Conservation (phyloP, 768 basidiomycete species). For the Psilocybe subaeruginosa region DNA sequence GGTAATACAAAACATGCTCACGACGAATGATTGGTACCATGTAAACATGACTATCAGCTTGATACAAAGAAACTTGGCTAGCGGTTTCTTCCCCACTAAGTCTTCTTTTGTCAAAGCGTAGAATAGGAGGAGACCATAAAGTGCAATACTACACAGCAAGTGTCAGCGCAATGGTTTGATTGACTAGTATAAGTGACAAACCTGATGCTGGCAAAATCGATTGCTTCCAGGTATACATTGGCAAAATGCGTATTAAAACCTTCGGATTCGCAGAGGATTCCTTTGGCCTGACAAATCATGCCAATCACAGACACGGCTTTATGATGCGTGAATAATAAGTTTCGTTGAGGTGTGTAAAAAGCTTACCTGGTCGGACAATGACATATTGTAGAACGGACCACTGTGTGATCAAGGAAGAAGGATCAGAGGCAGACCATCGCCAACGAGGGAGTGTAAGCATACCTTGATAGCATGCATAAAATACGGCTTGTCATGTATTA, state of each 20-base stretch:
- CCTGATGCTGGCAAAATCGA: conserved; percentile 87
- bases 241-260: conserved; percentile 66
- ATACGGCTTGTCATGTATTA: conserved; percentile 54
- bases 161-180: not conserved
- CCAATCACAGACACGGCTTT: conserved; percentile 73
- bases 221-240: conserved; percentile 66
- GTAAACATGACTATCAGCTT: conserved; percentile 89
- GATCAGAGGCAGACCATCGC: not conserved
- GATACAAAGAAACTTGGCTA: conserved; percentile 86
- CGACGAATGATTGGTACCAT: conserved; percentile 84
- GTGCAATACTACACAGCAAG: conserved; percentile 57
- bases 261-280: conserved; percentile 70
- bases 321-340: conserved; percentile 62
- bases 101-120: conserved; percentile 84
- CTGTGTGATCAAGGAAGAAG: conserved; percentile 31
- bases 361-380: conserved; percentile 58
- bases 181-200: conserved; percentile 28
- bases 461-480: conserved; percentile 91
- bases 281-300: conserved; percentile 73
- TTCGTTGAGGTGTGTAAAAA: not conserved
- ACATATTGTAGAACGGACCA: conserved; percentile 93
- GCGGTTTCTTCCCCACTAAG: conserved; percentile 69
- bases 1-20: conserved; percentile 31
- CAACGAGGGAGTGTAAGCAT: not conserved
- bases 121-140: conserved; percentile 86